These are phyloP conservation scores for Pythium folliculosum DNA, from an alignment of 352 stramenopile genomes.

Conservation along the genomic window DNA sequence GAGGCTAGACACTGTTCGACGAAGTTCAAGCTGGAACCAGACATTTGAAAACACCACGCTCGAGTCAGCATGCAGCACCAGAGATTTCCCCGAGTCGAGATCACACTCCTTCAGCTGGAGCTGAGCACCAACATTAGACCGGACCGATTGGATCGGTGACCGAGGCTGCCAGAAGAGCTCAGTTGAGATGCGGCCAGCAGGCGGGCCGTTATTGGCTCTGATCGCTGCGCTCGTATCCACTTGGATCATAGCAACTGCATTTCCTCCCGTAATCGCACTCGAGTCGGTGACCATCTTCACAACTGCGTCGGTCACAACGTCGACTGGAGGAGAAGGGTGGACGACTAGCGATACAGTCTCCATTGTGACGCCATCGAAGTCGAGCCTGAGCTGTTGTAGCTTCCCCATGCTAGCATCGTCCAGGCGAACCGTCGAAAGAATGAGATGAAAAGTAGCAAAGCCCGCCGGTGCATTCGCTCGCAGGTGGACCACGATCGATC, in stretches of 20 bases:
- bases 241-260: background rate
- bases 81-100: background rate
- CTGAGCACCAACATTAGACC: background rate
- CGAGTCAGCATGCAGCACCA: background rate
- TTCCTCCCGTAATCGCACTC: background rate
- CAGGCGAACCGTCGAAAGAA: constrained; percentile 19
- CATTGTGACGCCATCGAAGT: constrained; percentile 8
- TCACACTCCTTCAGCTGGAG: background rate
- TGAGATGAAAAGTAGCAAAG: constrained; percentile 10
- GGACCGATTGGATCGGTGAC: constrained; percentile 8
- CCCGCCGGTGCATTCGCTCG: constrained; percentile 4
- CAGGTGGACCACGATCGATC: constrained; percentile 13
- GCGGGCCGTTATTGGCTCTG: background rate
- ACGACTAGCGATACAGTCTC: constrained; percentile 7
- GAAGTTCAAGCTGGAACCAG: constrained; percentile 9
- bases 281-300: constrained; percentile 6
- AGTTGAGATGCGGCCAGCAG: background rate
- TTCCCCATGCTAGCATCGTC: background rate
- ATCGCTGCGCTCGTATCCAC: background rate
- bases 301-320: background rate
- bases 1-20: constrained; percentile 1
- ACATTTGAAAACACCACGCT: background rate
- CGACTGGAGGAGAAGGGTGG: constrained; percentile 1
- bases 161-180: constrained; percentile 5
- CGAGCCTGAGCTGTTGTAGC: constrained; percentile 14